Evolutionary conservation across 495 filamentous ascomycete genomes (phyloP), one percentile per base, ranked within the genome.

Genomic region (Staphylotrichum longicolle): DNA sequence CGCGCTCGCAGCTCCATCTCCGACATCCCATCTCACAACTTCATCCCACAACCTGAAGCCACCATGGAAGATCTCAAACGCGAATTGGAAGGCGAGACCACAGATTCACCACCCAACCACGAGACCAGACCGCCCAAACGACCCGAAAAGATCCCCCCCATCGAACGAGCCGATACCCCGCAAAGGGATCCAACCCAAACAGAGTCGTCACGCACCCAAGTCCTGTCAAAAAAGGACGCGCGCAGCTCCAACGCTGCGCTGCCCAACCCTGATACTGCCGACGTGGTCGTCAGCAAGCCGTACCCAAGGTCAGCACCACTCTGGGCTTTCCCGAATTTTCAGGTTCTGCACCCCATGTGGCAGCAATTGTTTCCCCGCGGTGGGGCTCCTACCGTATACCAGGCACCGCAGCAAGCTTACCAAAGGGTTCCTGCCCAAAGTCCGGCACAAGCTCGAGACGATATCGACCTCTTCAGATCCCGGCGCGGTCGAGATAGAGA

Each of bases 41-140:
- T 27, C 20, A 27, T 27, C 20, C 33, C 5, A 2, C 50, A 10
- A 50, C 35, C n/a, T n/a, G 10, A 27, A 27, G 20, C 42, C 42
- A 20, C 7, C 34, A 68, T 68, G 65, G 65, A 68, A 20, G 55
- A 64, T 30, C 32, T 57, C 37, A 57, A 44, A 41, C 50, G 35
- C 8, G 65, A 33, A 7, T 60, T 60, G 40, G 40, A 55, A 12
- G 55, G 44, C 41, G 59, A 60, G 32, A n/a, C 58, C 1, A 5
- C 35, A 2, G 52, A 58, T 33, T 12, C 47, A 41, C 9, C 35
- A 3, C 55, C 57, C 14, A 33, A 27, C 9, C 30, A 60, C 12
- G 61, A 64, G 14, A 37, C 10, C 42, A 51, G 12, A 15, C 65
- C 62, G 4, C 59, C 60, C 0, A 40, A 33, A 41, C 58, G 60